phyloP scores from a whole-genome alignment of 2,329 filamentous ascomycete species.

The Aspergillus jensenii region DNA sequence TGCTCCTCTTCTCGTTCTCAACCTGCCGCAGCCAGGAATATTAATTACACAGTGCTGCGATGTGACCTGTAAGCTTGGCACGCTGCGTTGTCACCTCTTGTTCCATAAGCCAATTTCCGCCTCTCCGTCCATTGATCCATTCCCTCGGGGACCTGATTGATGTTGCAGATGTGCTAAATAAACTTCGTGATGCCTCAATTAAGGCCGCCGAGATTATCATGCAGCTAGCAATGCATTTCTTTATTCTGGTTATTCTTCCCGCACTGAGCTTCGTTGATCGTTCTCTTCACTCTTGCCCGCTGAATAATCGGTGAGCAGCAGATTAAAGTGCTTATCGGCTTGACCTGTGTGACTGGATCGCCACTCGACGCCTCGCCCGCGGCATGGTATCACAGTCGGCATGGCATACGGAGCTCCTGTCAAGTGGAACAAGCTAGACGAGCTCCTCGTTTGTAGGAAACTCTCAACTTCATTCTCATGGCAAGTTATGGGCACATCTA shows the following conservation, averaged over 20 bases:
- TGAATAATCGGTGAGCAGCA: background rate
- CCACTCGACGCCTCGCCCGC: background rate
- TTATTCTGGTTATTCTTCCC: background rate
- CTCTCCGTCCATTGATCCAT: background rate
- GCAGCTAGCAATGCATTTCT: background rate
- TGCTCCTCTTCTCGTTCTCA: background rate
- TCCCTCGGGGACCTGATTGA: background rate
- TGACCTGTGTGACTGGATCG: background rate
- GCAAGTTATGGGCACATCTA: background rate
- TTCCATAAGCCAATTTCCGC: background rate
- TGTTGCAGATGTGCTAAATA: background rate
- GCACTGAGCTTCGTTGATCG: background rate
- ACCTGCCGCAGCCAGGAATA: no score
- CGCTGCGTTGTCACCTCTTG: slow-evolving; percentile 2
- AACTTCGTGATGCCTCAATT: background rate
- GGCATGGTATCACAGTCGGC: background rate
- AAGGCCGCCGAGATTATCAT: background rate
- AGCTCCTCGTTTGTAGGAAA: background rate
- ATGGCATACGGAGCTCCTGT: background rate
- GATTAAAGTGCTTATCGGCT: background rate
- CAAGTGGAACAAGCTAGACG: no score
- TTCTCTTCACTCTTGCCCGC: background rate
- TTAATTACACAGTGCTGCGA: no score
- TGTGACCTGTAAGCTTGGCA: background rate
- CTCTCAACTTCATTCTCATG: background rate